A percentile compares a stretch with the other conserved stretches of the same genome.
Evolutionary conservation across 2,329 filamentous ascomycete species (phyloP).

Genomic region (Cladophialophora carrionii): DNA sequence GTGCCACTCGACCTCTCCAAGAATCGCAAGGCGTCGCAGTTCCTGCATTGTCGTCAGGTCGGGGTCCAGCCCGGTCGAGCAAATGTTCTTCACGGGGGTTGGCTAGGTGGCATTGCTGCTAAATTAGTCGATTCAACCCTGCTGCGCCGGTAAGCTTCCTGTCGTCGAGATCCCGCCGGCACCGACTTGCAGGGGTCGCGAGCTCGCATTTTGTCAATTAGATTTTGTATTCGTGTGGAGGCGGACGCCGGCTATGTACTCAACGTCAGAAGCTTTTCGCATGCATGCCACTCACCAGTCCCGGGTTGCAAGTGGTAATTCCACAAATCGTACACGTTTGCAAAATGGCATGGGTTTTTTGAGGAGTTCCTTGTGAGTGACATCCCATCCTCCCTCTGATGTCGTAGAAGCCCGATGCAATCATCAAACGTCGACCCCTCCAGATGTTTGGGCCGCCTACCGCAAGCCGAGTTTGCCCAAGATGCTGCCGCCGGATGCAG

Average conservation of each 20-base stretch:
- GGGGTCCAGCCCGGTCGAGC: constrained; percentile 1
- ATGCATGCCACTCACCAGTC: constrained; percentile 30
- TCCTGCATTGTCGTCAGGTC: background rate
- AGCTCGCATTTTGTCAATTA: constrained; percentile 16
- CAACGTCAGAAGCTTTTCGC: constrained; percentile 24
- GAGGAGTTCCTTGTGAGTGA: constrained; percentile 6
- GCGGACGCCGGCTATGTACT: constrained; percentile 33
- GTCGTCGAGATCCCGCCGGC: background rate
- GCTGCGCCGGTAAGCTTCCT: constrained; percentile 2
- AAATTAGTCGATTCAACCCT: background rate
- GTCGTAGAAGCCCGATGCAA: constrained; percentile 17
- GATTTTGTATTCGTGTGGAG: constrained; percentile 28
- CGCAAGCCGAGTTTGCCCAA: constrained; percentile 59
- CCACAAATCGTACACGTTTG: constrained; percentile 33
- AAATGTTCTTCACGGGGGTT: background rate
- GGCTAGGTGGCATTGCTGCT: background rate
- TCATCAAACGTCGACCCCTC: background rate
- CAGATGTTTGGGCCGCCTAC: constrained; percentile 13
- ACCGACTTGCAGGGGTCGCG: background rate
- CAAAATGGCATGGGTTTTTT: constrained; percentile 27
- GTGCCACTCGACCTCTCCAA: background rate
- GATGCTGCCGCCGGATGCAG: constrained; percentile 49
- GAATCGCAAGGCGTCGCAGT: background rate
- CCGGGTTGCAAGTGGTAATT: constrained; percentile 16
- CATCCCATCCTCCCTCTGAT: constrained; percentile 22